Percentiles rank a stretch among this genome's conserved stretches.
Evolutionary conservation across 495 filamentous ascomycete species (phyloP).

Genomic region (Tuber indicum): DNA sequence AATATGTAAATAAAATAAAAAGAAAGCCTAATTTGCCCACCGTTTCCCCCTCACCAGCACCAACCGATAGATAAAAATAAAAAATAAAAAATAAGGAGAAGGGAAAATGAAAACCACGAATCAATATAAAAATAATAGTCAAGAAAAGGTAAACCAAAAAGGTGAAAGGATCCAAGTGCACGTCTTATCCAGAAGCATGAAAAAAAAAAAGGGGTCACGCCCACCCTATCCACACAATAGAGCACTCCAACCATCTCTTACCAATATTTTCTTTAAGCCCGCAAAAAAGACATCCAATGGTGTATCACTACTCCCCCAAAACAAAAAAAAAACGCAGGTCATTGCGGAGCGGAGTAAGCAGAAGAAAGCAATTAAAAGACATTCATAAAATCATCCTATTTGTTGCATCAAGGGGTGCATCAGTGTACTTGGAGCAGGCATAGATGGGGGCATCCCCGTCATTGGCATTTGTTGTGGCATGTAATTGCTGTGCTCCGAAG

Average conservation of each 20-base stretch:
- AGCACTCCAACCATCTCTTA: background rate
- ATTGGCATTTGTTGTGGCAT: conserved; percentile 45
- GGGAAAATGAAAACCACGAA: background rate
- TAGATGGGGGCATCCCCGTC: conserved; percentile 46
- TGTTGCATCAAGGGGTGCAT: conserved; percentile 45
- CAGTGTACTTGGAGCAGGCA: conserved; percentile 48
- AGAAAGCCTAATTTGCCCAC: conserved; percentile 4
- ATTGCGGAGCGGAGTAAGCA: background rate
- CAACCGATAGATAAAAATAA: background rate
- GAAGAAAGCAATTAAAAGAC: conserved; percentile 23
- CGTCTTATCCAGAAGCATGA: conserved; percentile 35
- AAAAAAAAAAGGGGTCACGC: conserved; percentile 12
- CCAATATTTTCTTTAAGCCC: conserved; percentile 1
- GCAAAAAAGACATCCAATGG: conserved; percentile 45
- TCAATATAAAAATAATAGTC: conserved; percentile 34
- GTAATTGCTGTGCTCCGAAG: conserved; percentile 40
- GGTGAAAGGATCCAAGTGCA: conserved; percentile 24
- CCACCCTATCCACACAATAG: background rate
- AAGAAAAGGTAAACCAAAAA: conserved; percentile 28
- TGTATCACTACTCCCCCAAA: conserved; percentile 11
- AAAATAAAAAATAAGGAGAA: background rate
- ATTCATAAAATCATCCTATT: conserved; percentile 40
- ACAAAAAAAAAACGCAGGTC: conserved; percentile 16
- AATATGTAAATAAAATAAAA: conserved; percentile 13
- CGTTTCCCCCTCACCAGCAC: background rate